A percentile compares a stretch with the other conserved stretches of the same genome.
Conservation (phyloP, 176 grass and related monocot genomes). For the Echinochloa phyllopogon region DNA sequence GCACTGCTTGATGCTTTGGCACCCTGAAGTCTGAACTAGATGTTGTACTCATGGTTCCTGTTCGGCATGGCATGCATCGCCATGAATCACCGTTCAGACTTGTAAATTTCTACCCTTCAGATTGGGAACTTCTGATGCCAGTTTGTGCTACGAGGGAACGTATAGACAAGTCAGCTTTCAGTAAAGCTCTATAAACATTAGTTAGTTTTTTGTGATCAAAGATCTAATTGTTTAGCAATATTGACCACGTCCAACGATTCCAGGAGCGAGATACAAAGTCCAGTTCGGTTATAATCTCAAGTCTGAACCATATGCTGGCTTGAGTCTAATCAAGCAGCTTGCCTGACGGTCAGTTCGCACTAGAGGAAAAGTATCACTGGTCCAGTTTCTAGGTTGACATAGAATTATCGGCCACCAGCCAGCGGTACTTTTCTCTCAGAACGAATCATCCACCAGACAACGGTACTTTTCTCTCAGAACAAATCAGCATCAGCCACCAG, state of each 20-base stretch:
- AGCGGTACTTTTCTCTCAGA: too few species aligned
- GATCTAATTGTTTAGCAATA: neutral
- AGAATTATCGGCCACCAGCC: too few species aligned
- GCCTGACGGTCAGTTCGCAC: neutral
- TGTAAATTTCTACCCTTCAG: constrained; percentile 1
- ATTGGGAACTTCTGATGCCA: neutral
- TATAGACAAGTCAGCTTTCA: neutral
- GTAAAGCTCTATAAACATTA: neutral
- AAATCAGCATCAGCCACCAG: too few species aligned
- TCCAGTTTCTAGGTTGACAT: too few species aligned
- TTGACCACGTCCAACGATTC: neutral
- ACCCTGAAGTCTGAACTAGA: neutral
- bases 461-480: too few species aligned
- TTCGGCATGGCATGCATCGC: neutral
- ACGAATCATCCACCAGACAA: too few species aligned
- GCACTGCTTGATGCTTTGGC: constrained; percentile 13
- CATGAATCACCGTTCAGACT: neutral
- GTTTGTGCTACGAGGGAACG: neutral
- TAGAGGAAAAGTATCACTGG: neutral
- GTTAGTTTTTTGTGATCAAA: neutral
- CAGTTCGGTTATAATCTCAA: neutral
- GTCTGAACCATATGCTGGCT: neutral
- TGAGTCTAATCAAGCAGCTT: neutral
- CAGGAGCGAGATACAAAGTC: neutral
- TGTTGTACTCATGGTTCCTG: neutral